Evolutionary conservation across 164 flowering plant species (phyloP).

Genomic region (Liquidambar formosana): DNA sequence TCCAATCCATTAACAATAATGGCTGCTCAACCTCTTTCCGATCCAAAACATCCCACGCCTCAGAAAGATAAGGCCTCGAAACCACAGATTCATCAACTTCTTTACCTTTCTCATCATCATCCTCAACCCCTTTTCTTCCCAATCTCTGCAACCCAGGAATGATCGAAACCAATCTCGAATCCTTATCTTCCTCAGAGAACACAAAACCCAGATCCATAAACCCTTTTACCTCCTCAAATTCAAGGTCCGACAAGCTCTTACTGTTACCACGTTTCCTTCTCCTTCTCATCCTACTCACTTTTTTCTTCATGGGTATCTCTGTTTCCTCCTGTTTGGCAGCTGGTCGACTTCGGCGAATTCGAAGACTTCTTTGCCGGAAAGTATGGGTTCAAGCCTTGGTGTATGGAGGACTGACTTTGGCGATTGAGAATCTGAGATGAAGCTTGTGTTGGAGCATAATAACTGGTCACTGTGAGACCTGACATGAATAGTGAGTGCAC

Average conservation of each 20-base stretch:
- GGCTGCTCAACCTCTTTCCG: not conserved
- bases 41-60: slow-evolving; percentile 28
- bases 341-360: not conserved
- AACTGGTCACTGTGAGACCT: slow-evolving; percentile 24
- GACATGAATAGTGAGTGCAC: slow-evolving; percentile 12
- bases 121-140: slow-evolving; percentile 1
- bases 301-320: not conserved
- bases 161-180: slow-evolving; percentile 26
- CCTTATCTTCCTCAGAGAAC: slow-evolving; percentile 34
- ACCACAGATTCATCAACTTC: not conserved
- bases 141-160: slow-evolving; percentile 34
- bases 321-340: not conserved
- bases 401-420: slow-evolving; percentile 27
- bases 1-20: slow-evolving; percentile 20
- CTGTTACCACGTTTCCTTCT: not conserved
- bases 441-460: not conserved
- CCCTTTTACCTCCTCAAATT: slow-evolving; percentile 38
- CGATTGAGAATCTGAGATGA: slow-evolving; percentile 18
- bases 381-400: slow-evolving; percentile 25
- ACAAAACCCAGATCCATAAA: slow-evolving; percentile 45
- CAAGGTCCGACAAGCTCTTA: slow-evolving; percentile 41
- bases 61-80: slow-evolving; percentile 41
- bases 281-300: not conserved
- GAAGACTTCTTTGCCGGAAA: slow-evolving; percentile 25
- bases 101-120: not conserved